These are phyloP conservation scores for Zalaria obscura DNA, from an alignment of 2,329 filamentous ascomycete genomes.

Conservation along the genomic window DNA sequence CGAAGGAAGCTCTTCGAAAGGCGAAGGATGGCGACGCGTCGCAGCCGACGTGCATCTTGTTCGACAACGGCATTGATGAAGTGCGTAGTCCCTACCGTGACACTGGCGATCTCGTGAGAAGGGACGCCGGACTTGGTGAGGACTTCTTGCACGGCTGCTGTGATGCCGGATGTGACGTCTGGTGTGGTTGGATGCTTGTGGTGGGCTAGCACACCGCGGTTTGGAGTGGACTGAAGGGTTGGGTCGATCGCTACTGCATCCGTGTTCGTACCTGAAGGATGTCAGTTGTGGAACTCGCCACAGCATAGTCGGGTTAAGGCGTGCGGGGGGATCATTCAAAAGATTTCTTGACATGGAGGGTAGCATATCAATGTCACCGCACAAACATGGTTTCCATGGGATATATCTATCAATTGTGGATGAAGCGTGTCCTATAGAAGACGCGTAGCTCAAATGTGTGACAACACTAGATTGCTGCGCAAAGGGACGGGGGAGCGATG, in stretches of 20 bases:
- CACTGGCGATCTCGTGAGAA: conserved; percentile 20
- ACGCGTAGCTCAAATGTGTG: too few relatives aligned
- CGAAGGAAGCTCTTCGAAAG: conserved; percentile 16
- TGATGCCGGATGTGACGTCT: conserved; percentile 28
- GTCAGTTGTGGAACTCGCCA: too few relatives aligned
- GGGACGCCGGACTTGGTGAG: conserved; percentile 19
- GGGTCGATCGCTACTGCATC: conserved; percentile 19
- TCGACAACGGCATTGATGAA: conserved; percentile 21
- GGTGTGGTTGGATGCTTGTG: conserved; percentile 25
- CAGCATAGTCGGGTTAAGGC: too few relatives aligned
- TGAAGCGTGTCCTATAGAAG: too few relatives aligned
- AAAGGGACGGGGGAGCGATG: too few relatives aligned
- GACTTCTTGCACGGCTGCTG: conserved; percentile 21
- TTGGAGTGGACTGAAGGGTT: conserved; percentile 11
- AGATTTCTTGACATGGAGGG: too few relatives aligned
- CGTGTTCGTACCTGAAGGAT: conserved; percentile 16
- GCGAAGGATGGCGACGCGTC: conserved; percentile 38
- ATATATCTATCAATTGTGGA: too few relatives aligned
- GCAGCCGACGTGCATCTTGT: conserved; percentile 30
- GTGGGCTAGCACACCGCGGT: conserved; percentile 16
- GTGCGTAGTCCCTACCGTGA: conserved; percentile 38
- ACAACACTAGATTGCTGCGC: too few relatives aligned
- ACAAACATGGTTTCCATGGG: too few relatives aligned
- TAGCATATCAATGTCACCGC: too few relatives aligned
- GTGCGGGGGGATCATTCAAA: too few relatives aligned